Base-by-base conservation (phyloP, 2,329 filamentous ascomycete genomes). In the Macroventuria anomochaeta region DNA sequence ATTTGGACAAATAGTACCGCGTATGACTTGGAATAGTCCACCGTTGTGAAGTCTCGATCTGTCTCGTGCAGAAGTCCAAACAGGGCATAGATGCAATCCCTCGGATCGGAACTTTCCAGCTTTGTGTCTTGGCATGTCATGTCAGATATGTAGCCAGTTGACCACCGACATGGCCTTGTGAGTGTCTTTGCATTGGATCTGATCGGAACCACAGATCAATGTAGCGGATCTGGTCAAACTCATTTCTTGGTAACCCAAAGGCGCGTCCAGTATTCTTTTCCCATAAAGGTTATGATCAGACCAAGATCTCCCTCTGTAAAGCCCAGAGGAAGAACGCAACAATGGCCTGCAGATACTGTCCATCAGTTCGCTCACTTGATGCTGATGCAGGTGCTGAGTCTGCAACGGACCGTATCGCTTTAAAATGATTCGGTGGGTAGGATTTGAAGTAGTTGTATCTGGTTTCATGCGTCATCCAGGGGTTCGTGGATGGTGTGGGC, bases 181-280 rank as follows among this genome's bases (percentile, higher is more conserved):
- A 5, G 18, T 13, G 3, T 31, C 33, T 2, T 11, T 10, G 33
- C 33, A 46, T 0, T 5, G 13, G 18, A 46, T 36, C 4, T 29
- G 28, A 18, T 29, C 18, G 3, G 5, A 6, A 12, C 43, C 43
- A 25, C 33, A 46, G 18, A 38, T 2, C 7, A 38, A 8, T 2
- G 33, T 29, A 17, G 13, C 34, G 7, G 11, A 23, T 15, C 7
- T 38, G 5, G 33, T 34, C 33, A 46, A 18, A 20, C 17, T 15
- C 10, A 46, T 29, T 15, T 46, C 43, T 12, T 46, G 43, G 5
- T 28, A 2, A 38, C n/a, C 43, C 43, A 46, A 15, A 46, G 11
- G 13, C 43, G 43, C 8, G 4, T 31, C 33, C 25, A 46, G 33
- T 46, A 38, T 2, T 31, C 26, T n/a, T 20, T 38, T 11, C 29